Conservation (phyloP, 2,329 filamentous ascomycete species). For the Ophiostoma ulmi region DNA sequence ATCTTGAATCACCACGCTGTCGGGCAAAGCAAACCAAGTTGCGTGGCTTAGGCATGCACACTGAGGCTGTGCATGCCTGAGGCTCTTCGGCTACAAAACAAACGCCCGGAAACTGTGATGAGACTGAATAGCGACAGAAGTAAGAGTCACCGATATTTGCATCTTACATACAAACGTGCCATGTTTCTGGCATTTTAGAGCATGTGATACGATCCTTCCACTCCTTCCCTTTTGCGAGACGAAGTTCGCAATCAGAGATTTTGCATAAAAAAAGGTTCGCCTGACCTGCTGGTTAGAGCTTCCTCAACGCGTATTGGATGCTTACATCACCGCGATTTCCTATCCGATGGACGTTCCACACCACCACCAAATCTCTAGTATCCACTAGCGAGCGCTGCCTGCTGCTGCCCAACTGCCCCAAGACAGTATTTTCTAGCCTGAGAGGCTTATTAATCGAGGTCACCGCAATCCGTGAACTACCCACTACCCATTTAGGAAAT, state of each 20-base stretch:
- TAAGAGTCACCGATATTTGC: not conserved
- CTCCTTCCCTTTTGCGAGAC: not conserved
- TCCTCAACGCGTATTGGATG: not conserved
- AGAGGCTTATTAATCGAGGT: not conserved
- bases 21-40: not conserved
- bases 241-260: too few relatives aligned
- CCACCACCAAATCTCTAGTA: not conserved
- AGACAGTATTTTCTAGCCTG: too few relatives aligned
- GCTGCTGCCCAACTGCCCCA: not conserved
- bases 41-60: not conserved
- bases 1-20: not conserved
- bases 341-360: too few relatives aligned
- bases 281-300: not conserved
- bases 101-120: not conserved
- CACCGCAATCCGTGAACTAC: not conserved
- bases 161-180: not conserved
- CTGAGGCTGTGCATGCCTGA: not conserved
- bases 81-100: not conserved
- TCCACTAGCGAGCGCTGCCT: not conserved
- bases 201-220: not conserved
- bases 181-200: not conserved
- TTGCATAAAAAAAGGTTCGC: not conserved
- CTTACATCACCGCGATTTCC: not conserved
- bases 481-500: too few relatives aligned
- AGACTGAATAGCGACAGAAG: not conserved